Base-by-base conservation (phyloP, 2,329 filamentous ascomycete genomes). In the Cryphonectria nitschkei region DNA sequence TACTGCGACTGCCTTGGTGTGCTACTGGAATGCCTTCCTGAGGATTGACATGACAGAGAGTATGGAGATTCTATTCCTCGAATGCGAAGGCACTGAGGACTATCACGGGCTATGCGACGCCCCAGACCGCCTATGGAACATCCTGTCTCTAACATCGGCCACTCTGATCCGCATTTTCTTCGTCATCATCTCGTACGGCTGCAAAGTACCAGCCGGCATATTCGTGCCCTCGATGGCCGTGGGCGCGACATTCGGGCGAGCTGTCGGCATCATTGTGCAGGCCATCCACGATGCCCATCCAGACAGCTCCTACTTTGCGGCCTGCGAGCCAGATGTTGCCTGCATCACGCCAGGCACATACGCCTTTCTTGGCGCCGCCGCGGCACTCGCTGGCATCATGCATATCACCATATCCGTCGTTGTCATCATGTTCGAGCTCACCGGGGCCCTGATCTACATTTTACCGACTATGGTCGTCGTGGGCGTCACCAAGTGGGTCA, bases 381-480 rank as follows among this genome's bases (percentile, higher is more conserved):
- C 96, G 1, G 93, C 96, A 0, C 85, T 99, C 34, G 95, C 93
- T 79, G 96, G 96, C 13, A 98, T 98, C 78, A 99, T 98, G 95
- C 96, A 98, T 80, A 93, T 99, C 73, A 98, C 95, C 0, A 90
- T 99, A 22, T 97, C 95, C 0, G 94, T 99, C 13, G 95, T 98
- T 2, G 96, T 99, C 77, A 99, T 99, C 80, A 98, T 99, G 96
- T 98, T 98, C 78, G 96, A 99, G 81, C 87, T 99, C 65, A 99
- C 96, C 0, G 96, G 96, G n/a, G 96, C 96, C 8, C 84, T 98
- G 72, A 97, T 95, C 1, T 99, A 99, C 78, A 98, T 99, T 74
- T 84, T 99, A 39, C 96, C 96, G 0, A 98, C 95, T 19, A 99
- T 99, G 96, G 98, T 99, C 76, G 96, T 98, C 0, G 96, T 98